These are phyloP conservation scores for Cryptococcus sp. DNA, from an alignment of 1,284 basidiomycete genomes.

Conservation along the genomic window DNA sequence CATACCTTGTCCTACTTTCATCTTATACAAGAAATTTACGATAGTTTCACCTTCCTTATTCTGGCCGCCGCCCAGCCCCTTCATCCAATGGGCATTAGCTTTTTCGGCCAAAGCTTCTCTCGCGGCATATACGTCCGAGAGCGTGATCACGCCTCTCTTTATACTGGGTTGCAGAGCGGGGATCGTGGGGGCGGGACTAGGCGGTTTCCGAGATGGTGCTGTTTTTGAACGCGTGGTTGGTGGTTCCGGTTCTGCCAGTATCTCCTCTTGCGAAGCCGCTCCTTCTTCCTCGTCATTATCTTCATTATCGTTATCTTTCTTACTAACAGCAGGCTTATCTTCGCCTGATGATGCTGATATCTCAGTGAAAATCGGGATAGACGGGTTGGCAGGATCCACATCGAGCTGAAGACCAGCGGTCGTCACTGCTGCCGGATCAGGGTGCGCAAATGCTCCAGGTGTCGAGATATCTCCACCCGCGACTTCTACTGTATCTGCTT, in stretches of 20 bases:
- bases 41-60: constrained; percentile 52
- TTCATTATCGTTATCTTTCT: background rate
- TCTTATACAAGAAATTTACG: constrained; percentile 52
- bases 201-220: constrained; percentile 30
- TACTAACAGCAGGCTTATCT: too few relatives aligned
- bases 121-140: constrained; percentile 45
- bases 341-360: too few relatives aligned
- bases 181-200: constrained; percentile 12
- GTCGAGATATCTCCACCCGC: too few relatives aligned
- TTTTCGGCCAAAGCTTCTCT: constrained; percentile 46
- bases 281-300: constrained; percentile 6
- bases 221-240: constrained; percentile 49
- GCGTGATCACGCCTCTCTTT: constrained; percentile 45
- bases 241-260: constrained; percentile 13
- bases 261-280: background rate
- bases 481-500: too few relatives aligned
- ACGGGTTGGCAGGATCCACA: too few relatives aligned
- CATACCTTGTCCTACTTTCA: constrained; percentile 51
- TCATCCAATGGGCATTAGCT: constrained; percentile 51
- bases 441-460: too few relatives aligned
- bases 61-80: constrained; percentile 50
- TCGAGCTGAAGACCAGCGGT: too few relatives aligned
- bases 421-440: too few relatives aligned
- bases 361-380: too few relatives aligned
- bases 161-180: constrained; percentile 16